Conservation (phyloP, 495 filamentous ascomycete species). For the Cryomyces antarcticus region DNA sequence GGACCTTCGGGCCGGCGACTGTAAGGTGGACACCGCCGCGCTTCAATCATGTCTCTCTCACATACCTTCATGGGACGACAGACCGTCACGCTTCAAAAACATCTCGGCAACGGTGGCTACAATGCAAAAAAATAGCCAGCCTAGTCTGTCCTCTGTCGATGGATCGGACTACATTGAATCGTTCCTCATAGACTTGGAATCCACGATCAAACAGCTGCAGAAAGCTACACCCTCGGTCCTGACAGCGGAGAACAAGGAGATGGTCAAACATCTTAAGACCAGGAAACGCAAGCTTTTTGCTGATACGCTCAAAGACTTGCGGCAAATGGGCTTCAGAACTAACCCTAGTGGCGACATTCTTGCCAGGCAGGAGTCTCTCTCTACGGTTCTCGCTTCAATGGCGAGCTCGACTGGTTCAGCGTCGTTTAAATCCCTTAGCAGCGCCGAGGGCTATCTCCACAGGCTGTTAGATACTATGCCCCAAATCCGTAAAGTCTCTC, state of each 20-base stretch:
- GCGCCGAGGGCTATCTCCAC: slow-evolving; percentile 56
- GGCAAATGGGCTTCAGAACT: slow-evolving; percentile 72
- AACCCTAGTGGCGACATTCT: slow-evolving; percentile 52
- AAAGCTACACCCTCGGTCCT: slow-evolving; percentile 57
- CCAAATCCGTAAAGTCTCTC: slow-evolving; percentile 37
- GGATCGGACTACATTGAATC: slow-evolving; percentile 37
- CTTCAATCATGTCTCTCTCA: slow-evolving; percentile 24
- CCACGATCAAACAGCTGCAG: slow-evolving; percentile 48
- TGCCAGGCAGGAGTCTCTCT: slow-evolving; percentile 46
- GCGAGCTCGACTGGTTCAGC: slow-evolving; percentile 20
- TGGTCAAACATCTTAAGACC: slow-evolving; percentile 69
- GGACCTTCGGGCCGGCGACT: too few species aligned
- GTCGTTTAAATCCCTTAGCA: slow-evolving; percentile 8
- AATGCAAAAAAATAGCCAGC: slow-evolving; percentile 37
- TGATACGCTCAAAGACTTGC: slow-evolving; percentile 60
- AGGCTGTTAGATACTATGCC: slow-evolving; percentile 51
- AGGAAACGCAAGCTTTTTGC: slow-evolving; percentile 81
- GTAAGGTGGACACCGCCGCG: slow-evolving; percentile 2
- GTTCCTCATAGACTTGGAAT: slow-evolving; percentile 45
- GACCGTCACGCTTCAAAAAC: slow-evolving; percentile 52
- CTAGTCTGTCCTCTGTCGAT: slow-evolving; percentile 31
- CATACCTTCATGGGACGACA: slow-evolving; percentile 33
- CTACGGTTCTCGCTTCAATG: slow-evolving; percentile 34
- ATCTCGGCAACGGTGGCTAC: slow-evolving; percentile 37
- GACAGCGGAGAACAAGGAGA: slow-evolving; percentile 63